Percentiles rank a stretch among this genome's conserved stretches.
Conservation (phyloP, 176 grass and related monocot species). For the Poa annua region DNA sequence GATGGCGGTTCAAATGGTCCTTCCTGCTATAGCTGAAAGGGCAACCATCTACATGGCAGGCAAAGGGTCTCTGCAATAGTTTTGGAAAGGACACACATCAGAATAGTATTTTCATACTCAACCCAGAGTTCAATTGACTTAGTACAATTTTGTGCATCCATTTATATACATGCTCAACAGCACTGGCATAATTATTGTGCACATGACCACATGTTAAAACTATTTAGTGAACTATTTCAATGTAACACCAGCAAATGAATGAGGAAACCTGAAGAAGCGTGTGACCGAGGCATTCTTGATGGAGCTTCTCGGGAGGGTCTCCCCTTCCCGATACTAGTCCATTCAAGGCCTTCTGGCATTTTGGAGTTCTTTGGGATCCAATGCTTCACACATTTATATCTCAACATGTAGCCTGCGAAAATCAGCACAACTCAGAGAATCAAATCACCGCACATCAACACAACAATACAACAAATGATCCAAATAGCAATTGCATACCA, state of each 20-base stretch:
- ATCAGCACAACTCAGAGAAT: slow-evolving; percentile 27
- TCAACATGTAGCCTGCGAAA: slow-evolving; percentile 5
- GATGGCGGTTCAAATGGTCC: slow-evolving; percentile 73
- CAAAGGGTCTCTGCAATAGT: slow-evolving; percentile 63
- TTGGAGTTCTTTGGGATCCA: slow-evolving; percentile 35
- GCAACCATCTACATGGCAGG: slow-evolving; percentile 63
- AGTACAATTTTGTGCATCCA: slow-evolving; percentile 19
- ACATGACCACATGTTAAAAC: slow-evolving; percentile 9
- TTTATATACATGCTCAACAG: slow-evolving; percentile 17
- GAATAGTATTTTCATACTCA: slow-evolving; percentile 22
- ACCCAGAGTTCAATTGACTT: slow-evolving; percentile 18
- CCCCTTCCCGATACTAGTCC: slow-evolving; percentile 34
- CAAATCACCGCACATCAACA: not conserved
- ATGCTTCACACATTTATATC: slow-evolving; percentile 23
- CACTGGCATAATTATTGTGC: not conserved
- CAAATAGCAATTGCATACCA: not conserved
- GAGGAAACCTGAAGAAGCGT: slow-evolving; percentile 37
- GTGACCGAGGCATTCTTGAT: slow-evolving; percentile 29
- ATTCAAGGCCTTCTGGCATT: slow-evolving; percentile 26
- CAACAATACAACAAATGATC: not conserved
- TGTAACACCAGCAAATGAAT: slow-evolving; percentile 7
- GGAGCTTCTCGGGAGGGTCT: slow-evolving; percentile 35
- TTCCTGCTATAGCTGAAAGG: slow-evolving; percentile 68
- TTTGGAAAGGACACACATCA: slow-evolving; percentile 29
- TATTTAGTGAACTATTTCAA: not conserved